A percentile compares a stretch with the other conserved stretches of the same genome.
phyloP scores from a whole-genome alignment of 345 rosid species.

The Jatropha curcas region DNA sequence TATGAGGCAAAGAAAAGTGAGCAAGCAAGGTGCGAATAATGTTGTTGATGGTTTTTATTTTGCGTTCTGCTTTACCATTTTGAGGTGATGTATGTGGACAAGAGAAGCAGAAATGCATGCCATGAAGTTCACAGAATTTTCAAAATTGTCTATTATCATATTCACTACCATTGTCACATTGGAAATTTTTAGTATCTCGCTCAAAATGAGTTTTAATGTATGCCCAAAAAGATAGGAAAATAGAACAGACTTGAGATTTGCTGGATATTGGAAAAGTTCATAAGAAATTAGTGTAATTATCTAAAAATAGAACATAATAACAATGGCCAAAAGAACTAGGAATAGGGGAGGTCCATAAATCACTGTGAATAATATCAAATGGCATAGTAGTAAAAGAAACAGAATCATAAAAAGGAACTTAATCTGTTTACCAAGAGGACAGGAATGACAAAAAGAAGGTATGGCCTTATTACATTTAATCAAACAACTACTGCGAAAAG shows the following conservation, averaged over 20 bases:
- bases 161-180: slow-evolving; percentile 8
- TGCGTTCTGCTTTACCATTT: not conserved
- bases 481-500: not conserved
- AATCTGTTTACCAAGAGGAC: not conserved
- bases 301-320: not conserved
- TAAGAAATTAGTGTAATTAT: not conserved
- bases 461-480: not conserved
- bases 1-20: not conserved
- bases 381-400: not conserved
- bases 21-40: not conserved
- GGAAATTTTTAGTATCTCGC: not conserved
- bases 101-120: not conserved
- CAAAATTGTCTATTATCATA: not conserved
- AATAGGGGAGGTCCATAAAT: not conserved
- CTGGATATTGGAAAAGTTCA: not conserved
- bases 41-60: not conserved
- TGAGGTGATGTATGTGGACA: slow-evolving; percentile 4
- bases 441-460: not conserved
- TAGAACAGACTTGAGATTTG: not conserved
- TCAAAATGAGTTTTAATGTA: not conserved
- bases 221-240: too few relatives aligned
- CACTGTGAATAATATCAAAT: not conserved
- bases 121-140: not conserved
- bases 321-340: not conserved
- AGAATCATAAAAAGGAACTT: not conserved